phyloP scores from a whole-genome alignment of 176 grass and related monocot genomes.

The Puya raimondii region DNA sequence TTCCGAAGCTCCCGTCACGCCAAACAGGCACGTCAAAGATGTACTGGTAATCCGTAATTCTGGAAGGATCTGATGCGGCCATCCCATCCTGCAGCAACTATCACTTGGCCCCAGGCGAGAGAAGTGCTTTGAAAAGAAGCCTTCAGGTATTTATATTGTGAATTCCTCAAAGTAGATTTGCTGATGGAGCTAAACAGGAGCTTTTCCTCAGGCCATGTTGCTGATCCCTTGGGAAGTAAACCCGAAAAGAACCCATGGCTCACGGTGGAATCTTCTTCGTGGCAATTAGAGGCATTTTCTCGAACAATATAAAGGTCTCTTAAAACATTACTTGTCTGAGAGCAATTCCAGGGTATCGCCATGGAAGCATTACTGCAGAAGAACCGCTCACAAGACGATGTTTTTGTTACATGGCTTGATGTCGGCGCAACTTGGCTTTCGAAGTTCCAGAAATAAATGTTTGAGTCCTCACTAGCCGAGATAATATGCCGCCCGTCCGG shows the following conservation, averaged over 20 bases:
- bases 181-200: constrained; percentile 32
- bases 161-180: constrained; percentile 43
- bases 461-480: constrained; percentile 60
- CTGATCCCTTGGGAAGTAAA: constrained; percentile 42
- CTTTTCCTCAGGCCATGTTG: constrained; percentile 94
- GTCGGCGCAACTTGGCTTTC: constrained; percentile 35
- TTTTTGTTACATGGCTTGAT: constrained; percentile 29
- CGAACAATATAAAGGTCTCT: constrained; percentile 8
- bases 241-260: constrained; percentile 42
- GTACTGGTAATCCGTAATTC: constrained; percentile 81
- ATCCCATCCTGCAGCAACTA: constrained; percentile 76
- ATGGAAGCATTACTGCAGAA: constrained; percentile 42
- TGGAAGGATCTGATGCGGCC: constrained; percentile 84
- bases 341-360: constrained; percentile 77
- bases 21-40: constrained; percentile 33
- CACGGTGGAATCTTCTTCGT: constrained; percentile 40
- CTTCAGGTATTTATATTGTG: constrained; percentile 80
- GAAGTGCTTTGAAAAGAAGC: constrained; percentile 68
- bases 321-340: constrained; percentile 20
- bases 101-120: constrained; percentile 84
- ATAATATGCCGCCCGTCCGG: constrained; percentile 79
- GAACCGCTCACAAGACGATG: constrained; percentile 61
- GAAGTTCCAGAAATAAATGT: constrained; percentile 68
- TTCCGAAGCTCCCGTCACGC: not conserved
- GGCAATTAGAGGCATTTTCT: constrained; percentile 7